These are phyloP conservation scores for Rutidosis leptorrhynchoides DNA, from an alignment of 129 eudicot species.

Conservation along the genomic window DNA sequence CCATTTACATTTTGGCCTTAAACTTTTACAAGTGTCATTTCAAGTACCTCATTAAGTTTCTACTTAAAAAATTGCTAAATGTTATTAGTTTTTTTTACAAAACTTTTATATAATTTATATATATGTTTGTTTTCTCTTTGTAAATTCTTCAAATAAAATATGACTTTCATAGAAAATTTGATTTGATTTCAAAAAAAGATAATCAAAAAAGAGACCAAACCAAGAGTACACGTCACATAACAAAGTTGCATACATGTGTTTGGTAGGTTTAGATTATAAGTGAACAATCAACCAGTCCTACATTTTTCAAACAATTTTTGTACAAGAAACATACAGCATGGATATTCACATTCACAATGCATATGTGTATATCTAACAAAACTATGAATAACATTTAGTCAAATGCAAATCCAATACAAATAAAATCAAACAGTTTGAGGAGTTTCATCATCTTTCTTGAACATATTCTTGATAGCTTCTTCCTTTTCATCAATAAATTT, in stretches of 20 bases:
- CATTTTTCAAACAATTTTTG: background rate
- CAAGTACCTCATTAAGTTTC: background rate
- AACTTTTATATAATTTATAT: too few species aligned
- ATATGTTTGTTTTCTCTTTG: background rate
- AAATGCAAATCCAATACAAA: background rate
- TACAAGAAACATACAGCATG: background rate
- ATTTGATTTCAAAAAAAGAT: background rate
- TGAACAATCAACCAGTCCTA: background rate
- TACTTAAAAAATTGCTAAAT: too few species aligned
- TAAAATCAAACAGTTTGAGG: conserved; percentile 18
- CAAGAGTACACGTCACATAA: background rate
- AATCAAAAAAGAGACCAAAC: background rate
- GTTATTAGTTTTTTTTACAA: too few species aligned
- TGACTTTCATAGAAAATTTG: too few species aligned
- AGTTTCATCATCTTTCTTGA: conserved; percentile 36
- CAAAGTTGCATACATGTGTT: background rate
- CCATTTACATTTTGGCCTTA: background rate
- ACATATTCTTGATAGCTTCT: conserved; percentile 51
- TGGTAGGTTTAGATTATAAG: background rate
- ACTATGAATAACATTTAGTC: background rate
- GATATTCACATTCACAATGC: conserved; percentile 1
- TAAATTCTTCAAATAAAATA: too few species aligned
- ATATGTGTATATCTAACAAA: background rate
- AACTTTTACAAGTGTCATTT: background rate
- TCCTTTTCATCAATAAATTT: conserved; percentile 59